phyloP scores from a whole-genome alignment of 768 basidiomycete species.

The Tylopilus balloui region DNA sequence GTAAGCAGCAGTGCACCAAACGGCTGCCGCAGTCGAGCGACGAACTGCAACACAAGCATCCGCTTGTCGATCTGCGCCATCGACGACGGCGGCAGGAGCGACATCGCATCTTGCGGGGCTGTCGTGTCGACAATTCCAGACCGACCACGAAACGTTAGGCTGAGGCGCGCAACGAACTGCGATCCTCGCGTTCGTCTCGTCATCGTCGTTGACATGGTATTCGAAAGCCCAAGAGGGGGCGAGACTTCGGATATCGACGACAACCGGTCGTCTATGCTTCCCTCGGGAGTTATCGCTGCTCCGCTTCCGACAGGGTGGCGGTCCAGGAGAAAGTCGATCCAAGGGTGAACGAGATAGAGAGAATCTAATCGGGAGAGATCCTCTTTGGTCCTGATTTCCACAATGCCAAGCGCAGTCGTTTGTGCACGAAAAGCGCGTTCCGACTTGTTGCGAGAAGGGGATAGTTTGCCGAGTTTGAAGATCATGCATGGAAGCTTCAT shows the following conservation, averaged over 20 bases:
- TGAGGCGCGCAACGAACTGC: not conserved
- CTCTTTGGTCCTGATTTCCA: constrained; percentile 5
- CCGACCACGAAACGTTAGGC: not conserved
- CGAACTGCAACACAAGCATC: not conserved
- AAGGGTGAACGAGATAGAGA: constrained; percentile 12
- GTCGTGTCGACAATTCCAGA: too few species aligned
- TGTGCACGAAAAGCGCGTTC: not conserved
- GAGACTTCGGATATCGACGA: too few species aligned
- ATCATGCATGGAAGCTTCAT: constrained; percentile 3
- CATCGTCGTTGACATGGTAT: not conserved
- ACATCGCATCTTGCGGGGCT: not conserved
- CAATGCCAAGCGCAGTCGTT: constrained; percentile 1
- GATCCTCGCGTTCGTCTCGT: not conserved
- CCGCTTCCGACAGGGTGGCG: not conserved
- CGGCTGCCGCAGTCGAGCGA: not conserved
- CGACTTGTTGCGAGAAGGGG: not conserved
- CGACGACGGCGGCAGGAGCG: not conserved
- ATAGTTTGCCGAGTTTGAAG: not conserved
- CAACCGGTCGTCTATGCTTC: not conserved
- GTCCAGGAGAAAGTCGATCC: constrained; percentile 13
- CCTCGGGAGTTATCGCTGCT: not conserved
- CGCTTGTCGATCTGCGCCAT: not conserved
- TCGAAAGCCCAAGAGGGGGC: not conserved
- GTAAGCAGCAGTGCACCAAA: constrained; percentile 11
- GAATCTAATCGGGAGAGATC: constrained; percentile 1